Base-by-base conservation (phyloP, 2,329 filamentous ascomycete species). In the Blastomyces silverae region DNA sequence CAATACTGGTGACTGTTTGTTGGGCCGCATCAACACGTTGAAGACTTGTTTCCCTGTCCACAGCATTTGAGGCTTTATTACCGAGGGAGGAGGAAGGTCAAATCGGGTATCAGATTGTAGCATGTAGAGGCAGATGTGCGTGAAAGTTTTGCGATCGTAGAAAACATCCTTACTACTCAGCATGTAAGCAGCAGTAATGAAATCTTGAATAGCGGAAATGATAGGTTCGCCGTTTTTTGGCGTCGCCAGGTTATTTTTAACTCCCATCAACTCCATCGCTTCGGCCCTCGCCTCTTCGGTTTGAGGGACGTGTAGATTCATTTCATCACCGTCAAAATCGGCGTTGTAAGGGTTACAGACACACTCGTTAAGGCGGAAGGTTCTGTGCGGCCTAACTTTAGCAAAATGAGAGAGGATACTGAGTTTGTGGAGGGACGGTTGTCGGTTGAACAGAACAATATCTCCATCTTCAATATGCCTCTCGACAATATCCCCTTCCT, bases 41-140 rank as follows among this genome's bases (percentile, higher is more conserved):
- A 97, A 97, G 0, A 97, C 84, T 73, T 97, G 94, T 76, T 99
- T 99, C 68, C 94, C 94, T 0, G 94, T 99, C 94, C 94, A 99
- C 25, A 97, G 80, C 64, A 87, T 85, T 72, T 91, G 84, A 0
- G 94, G 94, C 68, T 94, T 96, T 67, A 95, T 75, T 53, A 97
- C 87, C 0, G 92, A 86, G 1, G 94, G 94, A 0, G 91, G 89
- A 0, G 94, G 94, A 13, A 99, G 81, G 66, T 97, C 91, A 48
- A 97, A 83, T 20, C 88, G 84, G 7, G 87, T 86, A 65, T 88
- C 84, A 28, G 87, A 88, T 61, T 92, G 88, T 73, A 97, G 87
- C 94, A 99, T 99, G 77, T 92, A 94, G 76, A 90, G 89, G 74
- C 92, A 95, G 53, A 97, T 85, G 70, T 95, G 92, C 1, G 89